phyloP scores from a whole-genome alignment of 805 yeast species.

The Vanderwaltozyma yarrowii region DNA sequence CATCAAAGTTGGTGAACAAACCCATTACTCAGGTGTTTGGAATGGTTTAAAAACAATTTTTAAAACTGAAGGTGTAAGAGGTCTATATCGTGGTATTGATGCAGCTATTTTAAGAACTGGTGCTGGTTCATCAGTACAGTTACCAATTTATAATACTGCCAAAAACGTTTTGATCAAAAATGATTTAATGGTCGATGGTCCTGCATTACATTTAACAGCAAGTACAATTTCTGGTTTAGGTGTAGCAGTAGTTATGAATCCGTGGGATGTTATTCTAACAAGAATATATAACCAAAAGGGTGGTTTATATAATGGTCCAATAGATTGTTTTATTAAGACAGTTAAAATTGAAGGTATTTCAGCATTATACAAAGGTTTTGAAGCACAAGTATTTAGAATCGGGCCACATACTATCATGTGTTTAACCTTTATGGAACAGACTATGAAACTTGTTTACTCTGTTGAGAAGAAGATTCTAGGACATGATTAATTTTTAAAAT shows the following conservation, averaged over 20 bases:
- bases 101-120: slow-evolving; percentile 94
- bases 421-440: slow-evolving; percentile 90
- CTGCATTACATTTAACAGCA: slow-evolving; percentile 60
- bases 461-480: slow-evolving; percentile 26
- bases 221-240: slow-evolving; percentile 80
- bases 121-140: slow-evolving; percentile 89
- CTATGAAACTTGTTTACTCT: slow-evolving; percentile 43
- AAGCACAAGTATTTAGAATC: slow-evolving; percentile 83
- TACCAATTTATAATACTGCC: slow-evolving; percentile 78
- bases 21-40: slow-evolving; percentile 62
- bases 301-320: slow-evolving; percentile 70
- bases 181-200: slow-evolving; percentile 48
- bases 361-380: slow-evolving; percentile 91
- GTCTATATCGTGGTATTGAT: slow-evolving; percentile 83
- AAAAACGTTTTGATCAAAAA: slow-evolving; percentile 51
- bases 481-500: slow-evolving; percentile 4
- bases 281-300: slow-evolving; percentile 94
- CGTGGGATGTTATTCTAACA: slow-evolving; percentile 92
- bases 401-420: slow-evolving; percentile 93
- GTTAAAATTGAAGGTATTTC: slow-evolving; percentile 69
- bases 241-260: slow-evolving; percentile 92
- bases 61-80: slow-evolving; percentile 66
- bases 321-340: slow-evolving; percentile 84
- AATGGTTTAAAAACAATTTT: slow-evolving; percentile 60
- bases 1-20: slow-evolving; percentile 79